Percentiles rank a stretch among this genome's conserved stretches.
Conservation (phyloP, 179 eudicot species). For the Spergularia azorica region DNA sequence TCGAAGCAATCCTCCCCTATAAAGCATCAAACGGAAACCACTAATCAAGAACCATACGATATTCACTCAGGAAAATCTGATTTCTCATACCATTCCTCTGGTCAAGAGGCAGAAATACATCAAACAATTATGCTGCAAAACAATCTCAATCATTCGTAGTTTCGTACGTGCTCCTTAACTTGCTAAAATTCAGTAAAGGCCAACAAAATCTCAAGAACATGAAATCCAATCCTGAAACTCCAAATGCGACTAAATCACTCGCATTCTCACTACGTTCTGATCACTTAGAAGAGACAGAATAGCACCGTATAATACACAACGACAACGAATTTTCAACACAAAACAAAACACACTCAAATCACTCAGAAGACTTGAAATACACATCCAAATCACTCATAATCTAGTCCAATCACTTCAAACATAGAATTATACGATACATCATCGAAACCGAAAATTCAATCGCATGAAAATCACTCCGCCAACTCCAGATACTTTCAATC, state of each 20-base stretch:
- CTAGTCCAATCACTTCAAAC: too few relatives aligned
- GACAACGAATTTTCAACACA: not conserved
- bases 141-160: not conserved
- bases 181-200: not conserved
- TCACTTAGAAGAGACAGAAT: not conserved
- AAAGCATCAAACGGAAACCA: not conserved
- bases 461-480: not conserved
- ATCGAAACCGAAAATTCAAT: not conserved
- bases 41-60: not conserved
- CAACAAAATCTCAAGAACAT: too few relatives aligned
- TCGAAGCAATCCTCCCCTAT: conserved; percentile 54
- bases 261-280: not conserved
- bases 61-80: not conserved
- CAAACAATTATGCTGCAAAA: not conserved
- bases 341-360: not conserved
- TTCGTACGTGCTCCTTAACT: not conserved
- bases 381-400: not conserved
- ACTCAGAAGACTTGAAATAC: not conserved
- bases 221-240: not conserved
- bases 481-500: not conserved
- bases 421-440: too few relatives aligned
- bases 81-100: not conserved
- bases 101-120: not conserved
- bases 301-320: not conserved
- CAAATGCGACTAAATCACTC: not conserved